phyloP scores from a whole-genome alignment of 2,329 filamentous ascomycete species.

The Beauveria sp. region DNA sequence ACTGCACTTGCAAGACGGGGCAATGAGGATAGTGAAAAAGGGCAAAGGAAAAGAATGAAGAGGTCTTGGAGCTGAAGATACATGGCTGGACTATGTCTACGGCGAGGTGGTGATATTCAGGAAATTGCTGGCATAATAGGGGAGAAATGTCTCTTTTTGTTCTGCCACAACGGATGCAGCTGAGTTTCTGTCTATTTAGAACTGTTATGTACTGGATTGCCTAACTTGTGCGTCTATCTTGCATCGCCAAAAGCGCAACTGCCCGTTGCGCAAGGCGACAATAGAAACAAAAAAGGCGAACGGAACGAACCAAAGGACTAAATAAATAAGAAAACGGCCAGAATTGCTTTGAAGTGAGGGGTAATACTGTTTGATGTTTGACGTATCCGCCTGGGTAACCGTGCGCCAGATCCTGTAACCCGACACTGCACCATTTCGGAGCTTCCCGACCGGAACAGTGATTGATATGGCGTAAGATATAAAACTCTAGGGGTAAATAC shows the following conservation, averaged over 20 bases:
- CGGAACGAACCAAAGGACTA: too few species aligned
- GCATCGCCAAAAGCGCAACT: too few species aligned
- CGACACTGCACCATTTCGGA: background rate
- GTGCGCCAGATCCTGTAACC: conserved; percentile 1
- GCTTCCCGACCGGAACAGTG: background rate
- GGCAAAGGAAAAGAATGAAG: background rate
- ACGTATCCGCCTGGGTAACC: background rate
- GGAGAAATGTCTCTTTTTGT: too few species aligned
- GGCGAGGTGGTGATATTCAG: background rate
- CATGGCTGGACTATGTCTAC: background rate
- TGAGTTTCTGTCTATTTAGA: too few species aligned
- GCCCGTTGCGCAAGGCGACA: too few species aligned
- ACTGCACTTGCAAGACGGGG: background rate
- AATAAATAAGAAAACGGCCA: background rate
- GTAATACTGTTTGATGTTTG: conserved; percentile 3
- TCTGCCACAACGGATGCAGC: too few species aligned
- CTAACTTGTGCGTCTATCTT: too few species aligned
- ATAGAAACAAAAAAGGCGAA: too few species aligned
- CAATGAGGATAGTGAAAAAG: background rate
- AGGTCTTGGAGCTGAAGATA: background rate
- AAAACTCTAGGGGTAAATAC: background rate
- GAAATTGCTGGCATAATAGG: background rate
- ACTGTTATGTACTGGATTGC: too few species aligned
- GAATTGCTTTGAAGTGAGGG: background rate
- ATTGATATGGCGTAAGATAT: too few species aligned